phyloP scores from a whole-genome alignment of 2,329 filamentous ascomycete genomes.

The Arthrobotrys iridis region DNA sequence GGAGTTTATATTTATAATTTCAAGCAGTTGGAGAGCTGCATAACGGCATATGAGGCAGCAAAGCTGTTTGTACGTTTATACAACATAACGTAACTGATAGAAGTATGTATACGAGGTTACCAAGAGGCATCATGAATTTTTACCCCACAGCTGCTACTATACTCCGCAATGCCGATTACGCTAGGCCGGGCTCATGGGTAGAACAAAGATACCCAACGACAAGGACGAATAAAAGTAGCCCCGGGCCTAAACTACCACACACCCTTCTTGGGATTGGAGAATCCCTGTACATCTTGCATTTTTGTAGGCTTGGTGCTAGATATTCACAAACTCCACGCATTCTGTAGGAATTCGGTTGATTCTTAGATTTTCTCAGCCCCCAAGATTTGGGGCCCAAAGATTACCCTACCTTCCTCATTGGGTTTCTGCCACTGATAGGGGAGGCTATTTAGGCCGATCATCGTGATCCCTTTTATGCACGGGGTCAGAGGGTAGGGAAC shows the following conservation, averaged over 20 bases:
- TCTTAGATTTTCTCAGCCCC: constrained; percentile 34
- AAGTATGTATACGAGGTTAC: constrained; percentile 21
- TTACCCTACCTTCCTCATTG: constrained; percentile 43
- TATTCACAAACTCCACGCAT: not conserved
- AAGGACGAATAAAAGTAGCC: constrained; percentile 21
- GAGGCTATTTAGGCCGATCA: constrained; percentile 11
- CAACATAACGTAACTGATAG: constrained; percentile 48
- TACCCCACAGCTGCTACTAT: constrained; percentile 50
- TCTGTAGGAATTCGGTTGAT: constrained; percentile 9
- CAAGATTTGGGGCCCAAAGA: not conserved
- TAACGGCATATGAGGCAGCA: constrained; percentile 31
- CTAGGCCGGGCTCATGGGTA: constrained; percentile 24
- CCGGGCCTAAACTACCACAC: constrained; percentile 46
- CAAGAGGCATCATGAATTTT: constrained; percentile 23
- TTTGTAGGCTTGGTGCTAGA: constrained; percentile 10
- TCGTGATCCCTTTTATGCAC: constrained; percentile 36
- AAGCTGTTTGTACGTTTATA: constrained; percentile 1
- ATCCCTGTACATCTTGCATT: constrained; percentile 5
- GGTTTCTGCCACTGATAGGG: constrained; percentile 12
- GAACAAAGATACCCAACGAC: constrained; percentile 4
- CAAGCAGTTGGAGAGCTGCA: constrained; percentile 13
- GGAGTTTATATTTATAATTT: constrained; percentile 42
- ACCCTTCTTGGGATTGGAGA: constrained; percentile 15
- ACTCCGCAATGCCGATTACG: constrained; percentile 31
- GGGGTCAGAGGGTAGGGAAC: constrained; percentile 42